These are phyloP conservation scores for Ocimum tenuiflorum DNA, from an alignment of 257 asterid species.

Conservation along the genomic window DNA sequence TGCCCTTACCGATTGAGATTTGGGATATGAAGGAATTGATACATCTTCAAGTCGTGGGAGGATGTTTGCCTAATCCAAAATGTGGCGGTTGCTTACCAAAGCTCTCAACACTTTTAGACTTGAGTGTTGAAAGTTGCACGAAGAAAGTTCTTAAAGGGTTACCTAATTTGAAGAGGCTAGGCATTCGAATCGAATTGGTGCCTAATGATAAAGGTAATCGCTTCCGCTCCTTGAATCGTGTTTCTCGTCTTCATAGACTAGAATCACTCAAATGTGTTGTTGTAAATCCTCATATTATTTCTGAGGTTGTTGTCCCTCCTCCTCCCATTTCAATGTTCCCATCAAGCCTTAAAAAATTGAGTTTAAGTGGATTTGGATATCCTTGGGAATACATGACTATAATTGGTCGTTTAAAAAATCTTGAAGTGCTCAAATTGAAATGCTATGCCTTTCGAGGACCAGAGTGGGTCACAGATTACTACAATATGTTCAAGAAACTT, in stretches of 20 bases:
- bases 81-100: neutral
- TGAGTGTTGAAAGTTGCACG: neutral
- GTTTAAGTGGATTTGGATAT: neutral
- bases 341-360: neutral
- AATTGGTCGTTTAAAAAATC: too few relatives aligned
- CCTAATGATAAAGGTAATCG: neutral
- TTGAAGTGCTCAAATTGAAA: too few relatives aligned
- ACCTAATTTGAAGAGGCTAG: neutral
- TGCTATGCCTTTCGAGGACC: too few relatives aligned
- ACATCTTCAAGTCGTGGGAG: neutral
- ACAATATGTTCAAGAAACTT: too few relatives aligned
- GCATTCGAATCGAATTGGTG: neutral
- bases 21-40: constrained; percentile 3
- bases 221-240: neutral
- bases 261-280: neutral
- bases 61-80: neutral
- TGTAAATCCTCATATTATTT: neutral
- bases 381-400: neutral
- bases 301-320: neutral
- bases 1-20: neutral
- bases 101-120: neutral
- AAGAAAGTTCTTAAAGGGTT: neutral
- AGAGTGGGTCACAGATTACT: too few relatives aligned
- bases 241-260: neutral
- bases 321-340: neutral